phyloP scores from a whole-genome alignment of 768 basidiomycete species.

The Solioccasus polychromus region DNA sequence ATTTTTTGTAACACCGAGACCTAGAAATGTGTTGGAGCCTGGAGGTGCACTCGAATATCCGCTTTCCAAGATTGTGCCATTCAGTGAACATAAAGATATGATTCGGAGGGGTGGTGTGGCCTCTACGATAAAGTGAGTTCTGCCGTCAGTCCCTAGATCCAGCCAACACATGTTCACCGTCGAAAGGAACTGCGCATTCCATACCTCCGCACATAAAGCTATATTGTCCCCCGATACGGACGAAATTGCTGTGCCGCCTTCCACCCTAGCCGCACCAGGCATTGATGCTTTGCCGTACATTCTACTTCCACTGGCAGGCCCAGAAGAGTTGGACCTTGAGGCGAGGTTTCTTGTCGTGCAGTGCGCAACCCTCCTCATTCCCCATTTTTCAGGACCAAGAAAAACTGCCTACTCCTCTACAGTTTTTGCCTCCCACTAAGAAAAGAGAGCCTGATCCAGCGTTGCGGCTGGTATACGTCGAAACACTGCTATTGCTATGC shows the following conservation, averaged over 20 bases:
- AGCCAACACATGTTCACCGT: constrained; percentile 8
- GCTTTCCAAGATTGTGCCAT: constrained; percentile 74
- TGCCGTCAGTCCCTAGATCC: constrained; percentile 1
- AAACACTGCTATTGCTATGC: constrained; percentile 84
- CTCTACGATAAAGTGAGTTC: constrained; percentile 77
- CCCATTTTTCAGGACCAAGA: constrained; percentile 75
- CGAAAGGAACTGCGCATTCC: constrained; percentile 75
- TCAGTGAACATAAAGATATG: constrained; percentile 85
- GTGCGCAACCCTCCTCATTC: neutral
- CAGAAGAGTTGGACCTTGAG: constrained; percentile 93
- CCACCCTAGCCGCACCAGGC: constrained; percentile 60
- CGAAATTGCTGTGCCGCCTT: constrained; percentile 54
- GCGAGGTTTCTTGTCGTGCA: constrained; percentile 38
- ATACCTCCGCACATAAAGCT: constrained; percentile 63
- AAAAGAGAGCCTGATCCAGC: constrained; percentile 73
- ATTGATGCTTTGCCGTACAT: constrained; percentile 84
- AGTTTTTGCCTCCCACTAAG: constrained; percentile 86
- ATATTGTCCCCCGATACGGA: constrained; percentile 66
- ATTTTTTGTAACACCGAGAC: constrained; percentile 73
- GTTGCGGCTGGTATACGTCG: constrained; percentile 81
- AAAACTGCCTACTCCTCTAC: constrained; percentile 74
- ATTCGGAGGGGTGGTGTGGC: constrained; percentile 87
- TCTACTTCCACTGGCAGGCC: constrained; percentile 87
- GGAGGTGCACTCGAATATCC: constrained; percentile 66
- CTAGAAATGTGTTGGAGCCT: constrained; percentile 44